Evolutionary conservation across 2,329 filamentous ascomycete genomes (phyloP).

Genomic region (Claviceps maximensis): DNA sequence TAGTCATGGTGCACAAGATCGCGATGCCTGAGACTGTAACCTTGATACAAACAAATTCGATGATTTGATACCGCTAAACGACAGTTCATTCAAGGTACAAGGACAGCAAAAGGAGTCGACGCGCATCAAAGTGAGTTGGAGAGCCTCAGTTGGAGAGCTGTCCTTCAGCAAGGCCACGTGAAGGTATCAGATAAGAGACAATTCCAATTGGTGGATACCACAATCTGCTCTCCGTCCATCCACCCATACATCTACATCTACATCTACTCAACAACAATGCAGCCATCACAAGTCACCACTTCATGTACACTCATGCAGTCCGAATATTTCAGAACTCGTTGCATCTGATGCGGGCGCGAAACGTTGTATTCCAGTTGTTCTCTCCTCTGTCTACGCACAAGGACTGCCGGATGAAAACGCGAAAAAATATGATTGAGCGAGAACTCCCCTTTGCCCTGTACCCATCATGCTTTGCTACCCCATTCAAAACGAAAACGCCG

Average conservation of each 20-base stretch:
- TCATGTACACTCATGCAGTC: background rate
- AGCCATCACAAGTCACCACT: background rate
- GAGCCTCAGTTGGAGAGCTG: background rate
- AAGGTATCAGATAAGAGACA: background rate
- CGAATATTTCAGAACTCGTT: background rate
- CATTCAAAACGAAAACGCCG: conserved; percentile 1
- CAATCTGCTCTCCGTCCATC: too few species aligned
- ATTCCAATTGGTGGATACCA: background rate
- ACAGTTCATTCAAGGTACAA: too few species aligned
- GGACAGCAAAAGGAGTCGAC: too few species aligned
- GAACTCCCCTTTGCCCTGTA: background rate
- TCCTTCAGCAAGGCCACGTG: background rate
- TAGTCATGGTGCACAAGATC: background rate
- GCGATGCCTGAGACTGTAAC: background rate
- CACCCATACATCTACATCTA: background rate
- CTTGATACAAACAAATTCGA: background rate
- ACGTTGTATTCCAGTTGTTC: background rate
- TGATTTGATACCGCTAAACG: too few species aligned
- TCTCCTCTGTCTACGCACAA: background rate
- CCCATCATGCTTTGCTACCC: conserved; percentile 4
- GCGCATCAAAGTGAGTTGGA: too few species aligned
- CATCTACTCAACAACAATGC: background rate
- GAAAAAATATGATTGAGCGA: conserved; percentile 1
- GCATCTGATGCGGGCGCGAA: background rate
- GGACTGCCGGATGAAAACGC: background rate